Evolutionary conservation across 768 basidiomycete genomes (phyloP).

Genomic region (Suillus subalutaceus): DNA sequence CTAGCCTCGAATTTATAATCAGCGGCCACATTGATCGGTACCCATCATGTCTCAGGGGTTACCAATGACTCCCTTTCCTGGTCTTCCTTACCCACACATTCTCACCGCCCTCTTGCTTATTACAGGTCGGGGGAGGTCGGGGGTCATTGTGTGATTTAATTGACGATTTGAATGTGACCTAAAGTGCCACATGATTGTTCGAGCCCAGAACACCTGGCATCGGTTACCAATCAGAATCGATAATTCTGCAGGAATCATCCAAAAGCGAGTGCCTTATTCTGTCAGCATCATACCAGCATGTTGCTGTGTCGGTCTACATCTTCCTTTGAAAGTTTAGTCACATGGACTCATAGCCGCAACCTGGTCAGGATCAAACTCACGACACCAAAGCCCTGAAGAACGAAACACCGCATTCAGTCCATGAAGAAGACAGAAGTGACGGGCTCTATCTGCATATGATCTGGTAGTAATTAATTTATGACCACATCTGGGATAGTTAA

Average conservation of each 20-base stretch:
- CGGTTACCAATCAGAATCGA: neutral
- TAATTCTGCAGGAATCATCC: neutral
- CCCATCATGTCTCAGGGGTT: slow-evolving; percentile 1
- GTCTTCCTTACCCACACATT: slow-evolving; percentile 27
- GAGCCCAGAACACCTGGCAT: neutral
- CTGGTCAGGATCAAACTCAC: neutral
- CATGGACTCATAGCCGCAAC: neutral
- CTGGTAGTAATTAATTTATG: neutral
- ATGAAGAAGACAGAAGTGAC: neutral
- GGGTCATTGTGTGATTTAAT: neutral
- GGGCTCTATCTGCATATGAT: neutral
- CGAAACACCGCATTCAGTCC: neutral
- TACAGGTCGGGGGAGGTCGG: neutral
- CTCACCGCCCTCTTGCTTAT: slow-evolving; percentile 17
- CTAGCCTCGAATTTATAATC: slow-evolving; percentile 22
- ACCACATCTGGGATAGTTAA: neutral
- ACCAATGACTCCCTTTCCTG: slow-evolving; percentile 25
- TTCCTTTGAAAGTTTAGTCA: neutral
- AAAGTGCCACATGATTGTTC: neutral
- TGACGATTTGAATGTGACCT: neutral
- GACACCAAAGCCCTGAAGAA: slow-evolving; percentile 5
- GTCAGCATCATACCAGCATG: neutral
- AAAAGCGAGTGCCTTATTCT: neutral
- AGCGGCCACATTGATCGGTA: neutral
- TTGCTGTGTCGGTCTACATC: neutral